Evolutionary conservation across 108 stramenopile species (phyloP).

Genomic region (Nitzschia sp.): DNA sequence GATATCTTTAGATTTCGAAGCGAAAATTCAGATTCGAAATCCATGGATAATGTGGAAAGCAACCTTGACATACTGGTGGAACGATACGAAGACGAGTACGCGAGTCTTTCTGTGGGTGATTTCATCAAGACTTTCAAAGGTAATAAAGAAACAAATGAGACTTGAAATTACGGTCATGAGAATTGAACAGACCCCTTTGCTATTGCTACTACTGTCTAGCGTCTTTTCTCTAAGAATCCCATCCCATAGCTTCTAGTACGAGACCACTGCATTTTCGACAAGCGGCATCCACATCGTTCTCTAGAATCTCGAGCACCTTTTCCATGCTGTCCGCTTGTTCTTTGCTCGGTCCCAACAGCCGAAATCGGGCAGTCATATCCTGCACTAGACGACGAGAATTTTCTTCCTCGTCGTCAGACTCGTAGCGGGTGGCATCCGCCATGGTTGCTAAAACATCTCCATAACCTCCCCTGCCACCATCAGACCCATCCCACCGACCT

Average conservation of each 20-base stretch:
- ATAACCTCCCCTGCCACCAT: conserved; percentile 61
- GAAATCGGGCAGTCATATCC: conserved; percentile 62
- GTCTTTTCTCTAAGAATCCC: conserved; percentile 69
- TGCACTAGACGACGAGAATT: conserved; percentile 42
- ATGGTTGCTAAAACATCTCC: conserved; percentile 57
- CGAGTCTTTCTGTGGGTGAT: conserved; percentile 26
- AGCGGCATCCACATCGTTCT: conserved; percentile 44
- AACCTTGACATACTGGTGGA: conserved; percentile 32
- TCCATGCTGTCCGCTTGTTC: conserved; percentile 49
- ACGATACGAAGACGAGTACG: conserved; percentile 43
- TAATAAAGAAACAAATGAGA: background rate
- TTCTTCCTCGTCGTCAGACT: conserved; percentile 42
- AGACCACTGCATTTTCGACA: conserved; percentile 63
- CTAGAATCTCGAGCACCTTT: conserved; percentile 22
- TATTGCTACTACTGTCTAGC: conserved; percentile 19
- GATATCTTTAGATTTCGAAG: conserved; percentile 71
- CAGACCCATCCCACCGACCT: conserved; percentile 56
- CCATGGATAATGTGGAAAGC: background rate
- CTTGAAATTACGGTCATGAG: no score
- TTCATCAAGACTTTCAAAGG: conserved; percentile 25
- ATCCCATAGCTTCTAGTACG: conserved; percentile 75
- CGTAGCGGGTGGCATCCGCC: conserved; percentile 72
- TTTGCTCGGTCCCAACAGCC: conserved; percentile 17
- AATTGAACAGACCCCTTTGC: no score
- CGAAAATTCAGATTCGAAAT: background rate